Evolutionary conservation across 1,284 basidiomycete genomes (phyloP).

Genomic region (Athelia psychrophila): DNA sequence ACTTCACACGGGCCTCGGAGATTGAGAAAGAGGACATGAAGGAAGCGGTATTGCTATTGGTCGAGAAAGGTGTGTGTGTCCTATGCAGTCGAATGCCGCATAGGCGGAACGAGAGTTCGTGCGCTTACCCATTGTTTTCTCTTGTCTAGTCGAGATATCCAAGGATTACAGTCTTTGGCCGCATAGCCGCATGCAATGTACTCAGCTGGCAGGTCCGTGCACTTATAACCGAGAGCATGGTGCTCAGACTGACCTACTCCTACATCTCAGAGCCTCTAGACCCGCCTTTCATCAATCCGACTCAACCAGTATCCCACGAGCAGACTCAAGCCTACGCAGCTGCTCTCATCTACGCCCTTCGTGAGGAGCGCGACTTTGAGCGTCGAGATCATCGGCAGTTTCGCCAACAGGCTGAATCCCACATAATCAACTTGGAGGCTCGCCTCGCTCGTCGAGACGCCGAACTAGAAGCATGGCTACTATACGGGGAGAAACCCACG

Average conservation of each 20-base stretch:
- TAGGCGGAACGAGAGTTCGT: too few species aligned
- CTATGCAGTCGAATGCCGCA: background rate
- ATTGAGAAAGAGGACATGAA: slow-evolving; percentile 50
- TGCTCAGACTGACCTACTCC: slow-evolving; percentile 1
- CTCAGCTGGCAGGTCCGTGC: slow-evolving; percentile 40
- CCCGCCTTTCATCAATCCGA: too few species aligned
- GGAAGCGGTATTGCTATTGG: slow-evolving; percentile 49
- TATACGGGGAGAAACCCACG: slow-evolving; percentile 7
- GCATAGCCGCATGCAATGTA: slow-evolving; percentile 42
- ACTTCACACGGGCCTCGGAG: slow-evolving; percentile 35
- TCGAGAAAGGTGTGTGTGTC: slow-evolving; percentile 53
- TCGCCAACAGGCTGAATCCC: slow-evolving; percentile 35
- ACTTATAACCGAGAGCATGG: slow-evolving; percentile 5
- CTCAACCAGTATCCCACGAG: slow-evolving; percentile 5
- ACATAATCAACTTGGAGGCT: slow-evolving; percentile 46
- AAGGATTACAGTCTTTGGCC: slow-evolving; percentile 53
- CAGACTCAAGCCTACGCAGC: slow-evolving; percentile 34
- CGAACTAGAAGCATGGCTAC: slow-evolving; percentile 42
- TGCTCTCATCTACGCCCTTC: slow-evolving; percentile 40
- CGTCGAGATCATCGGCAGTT: slow-evolving; percentile 38
- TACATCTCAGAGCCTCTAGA: too few species aligned
- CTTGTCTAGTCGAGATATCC: slow-evolving; percentile 47
- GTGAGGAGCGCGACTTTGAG: slow-evolving; percentile 43
- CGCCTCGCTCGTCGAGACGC: slow-evolving; percentile 55
- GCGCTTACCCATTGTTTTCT: slow-evolving; percentile 7